phyloP scores from a whole-genome alignment of 805 yeast genomes.

The Suhomyces emberorum region DNA sequence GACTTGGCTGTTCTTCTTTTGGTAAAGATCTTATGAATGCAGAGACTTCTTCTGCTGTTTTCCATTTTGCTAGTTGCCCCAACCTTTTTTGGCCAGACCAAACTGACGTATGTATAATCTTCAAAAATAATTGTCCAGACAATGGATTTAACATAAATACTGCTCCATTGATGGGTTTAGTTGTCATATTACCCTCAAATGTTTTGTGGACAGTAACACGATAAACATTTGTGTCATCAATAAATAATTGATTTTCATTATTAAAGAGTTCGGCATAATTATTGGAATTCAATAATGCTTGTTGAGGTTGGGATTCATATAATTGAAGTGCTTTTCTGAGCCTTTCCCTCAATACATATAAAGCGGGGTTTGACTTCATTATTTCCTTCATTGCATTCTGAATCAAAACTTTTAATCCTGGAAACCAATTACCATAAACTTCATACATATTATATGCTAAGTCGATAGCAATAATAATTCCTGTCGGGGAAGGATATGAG shows the following conservation, averaged over 20 bases:
- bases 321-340: slow-evolving; percentile 91
- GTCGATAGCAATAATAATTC: slow-evolving; percentile 86
- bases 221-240: slow-evolving; percentile 93
- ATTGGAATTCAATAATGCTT: slow-evolving; percentile 81
- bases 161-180: slow-evolving; percentile 92
- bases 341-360: slow-evolving; percentile 87
- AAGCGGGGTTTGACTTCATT: slow-evolving; percentile 92
- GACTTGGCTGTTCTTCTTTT: slow-evolving; percentile 91
- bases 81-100: slow-evolving; percentile 97
- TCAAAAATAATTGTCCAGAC: slow-evolving; percentile 85
- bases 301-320: slow-evolving; percentile 91
- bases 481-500: slow-evolving; percentile 89
- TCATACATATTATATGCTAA: slow-evolving; percentile 94
- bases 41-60: slow-evolving; percentile 96
- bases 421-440: slow-evolving; percentile 97
- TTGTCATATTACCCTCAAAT: slow-evolving; percentile 86
- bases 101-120: slow-evolving; percentile 87
- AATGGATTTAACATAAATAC: slow-evolving; percentile 86
- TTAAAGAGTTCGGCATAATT: slow-evolving; percentile 89
- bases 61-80: slow-evolving; percentile 95
- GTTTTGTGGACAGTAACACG: slow-evolving; percentile 90
- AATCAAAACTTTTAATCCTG: slow-evolving; percentile 85
- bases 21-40: slow-evolving; percentile 87
- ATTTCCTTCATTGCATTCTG: slow-evolving; percentile 91
- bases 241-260: slow-evolving; percentile 76